phyloP scores from a whole-genome alignment of 2,329 filamentous ascomycete species.

The Kalaharituber pfeilii region DNA sequence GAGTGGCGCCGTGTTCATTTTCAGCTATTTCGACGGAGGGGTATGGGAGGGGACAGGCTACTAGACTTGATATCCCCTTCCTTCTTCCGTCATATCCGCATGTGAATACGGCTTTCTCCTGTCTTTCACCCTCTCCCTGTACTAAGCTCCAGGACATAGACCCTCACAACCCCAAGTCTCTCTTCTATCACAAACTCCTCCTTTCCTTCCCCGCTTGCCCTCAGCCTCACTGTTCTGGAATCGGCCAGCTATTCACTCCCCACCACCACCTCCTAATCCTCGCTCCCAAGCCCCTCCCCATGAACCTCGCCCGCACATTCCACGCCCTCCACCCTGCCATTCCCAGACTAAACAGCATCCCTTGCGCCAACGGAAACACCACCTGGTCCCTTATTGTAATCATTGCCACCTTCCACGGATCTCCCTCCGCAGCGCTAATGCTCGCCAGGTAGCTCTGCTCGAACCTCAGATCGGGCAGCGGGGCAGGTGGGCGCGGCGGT shows the following conservation, averaged over 20 bases:
- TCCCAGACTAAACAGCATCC: slow-evolving; percentile 70
- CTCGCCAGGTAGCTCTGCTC: slow-evolving; percentile 96
- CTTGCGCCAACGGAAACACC: slow-evolving; percentile 72
- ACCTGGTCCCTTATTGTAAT: slow-evolving; percentile 86
- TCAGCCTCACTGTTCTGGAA: slow-evolving; percentile 35
- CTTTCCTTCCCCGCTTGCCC: too few relatives aligned
- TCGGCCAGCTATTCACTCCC: slow-evolving; percentile 73
- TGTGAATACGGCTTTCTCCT: too few relatives aligned
- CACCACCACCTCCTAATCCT: slow-evolving; percentile 85
- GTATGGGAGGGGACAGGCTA: too few relatives aligned
- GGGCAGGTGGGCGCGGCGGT: slow-evolving; percentile 48
- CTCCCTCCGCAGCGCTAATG: slow-evolving; percentile 54
- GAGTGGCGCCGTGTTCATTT: too few relatives aligned
- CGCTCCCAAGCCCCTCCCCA: slow-evolving; percentile 59
- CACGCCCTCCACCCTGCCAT: slow-evolving; percentile 78
- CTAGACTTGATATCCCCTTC: too few relatives aligned
- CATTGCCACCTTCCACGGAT: slow-evolving; percentile 60
- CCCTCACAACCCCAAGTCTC: too few relatives aligned
- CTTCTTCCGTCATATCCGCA: too few relatives aligned
- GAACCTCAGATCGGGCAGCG: slow-evolving; percentile 68
- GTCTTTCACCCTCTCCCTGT: too few relatives aligned
- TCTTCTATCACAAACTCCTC: too few relatives aligned
- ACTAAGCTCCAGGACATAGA: too few relatives aligned
- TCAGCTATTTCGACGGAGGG: too few relatives aligned
- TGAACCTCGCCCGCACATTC: slow-evolving; percentile 63